These are phyloP conservation scores for Teratosphaeriaceae sp. DNA, from an alignment of 2,329 filamentous ascomycete species.

Conservation along the genomic window DNA sequence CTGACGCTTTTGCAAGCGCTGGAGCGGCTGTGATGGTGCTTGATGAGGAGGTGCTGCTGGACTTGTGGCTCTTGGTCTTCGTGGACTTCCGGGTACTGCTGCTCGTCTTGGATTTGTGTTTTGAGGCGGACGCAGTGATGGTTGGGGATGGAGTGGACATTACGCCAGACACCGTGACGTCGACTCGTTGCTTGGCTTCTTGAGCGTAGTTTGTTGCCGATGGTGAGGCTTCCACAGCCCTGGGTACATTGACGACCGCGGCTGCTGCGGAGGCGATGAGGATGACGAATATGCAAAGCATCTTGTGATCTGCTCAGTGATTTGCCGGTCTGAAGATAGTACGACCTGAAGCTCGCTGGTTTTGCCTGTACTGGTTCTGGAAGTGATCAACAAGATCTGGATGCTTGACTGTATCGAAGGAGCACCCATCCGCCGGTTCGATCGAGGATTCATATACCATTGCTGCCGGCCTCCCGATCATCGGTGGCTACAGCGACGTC, in stretches of 20 bases:
- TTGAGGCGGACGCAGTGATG: background rate
- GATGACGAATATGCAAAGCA: background rate
- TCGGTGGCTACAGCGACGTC: background rate
- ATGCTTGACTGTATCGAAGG: background rate
- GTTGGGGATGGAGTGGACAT: background rate
- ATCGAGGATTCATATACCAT: background rate
- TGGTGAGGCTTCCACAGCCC: background rate
- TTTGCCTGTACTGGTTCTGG: background rate
- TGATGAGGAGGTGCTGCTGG: background rate
- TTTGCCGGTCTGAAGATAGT: background rate
- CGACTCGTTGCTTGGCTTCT: background rate
- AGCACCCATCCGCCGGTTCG: background rate
- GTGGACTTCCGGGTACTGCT: background rate
- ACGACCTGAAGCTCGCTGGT: too few species aligned
- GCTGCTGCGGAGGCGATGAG: background rate
- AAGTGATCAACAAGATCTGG: background rate
- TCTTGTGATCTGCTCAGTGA: background rate
- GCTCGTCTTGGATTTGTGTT: background rate
- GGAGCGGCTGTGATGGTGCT: background rate
- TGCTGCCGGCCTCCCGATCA: background rate
- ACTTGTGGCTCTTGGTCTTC: background rate
- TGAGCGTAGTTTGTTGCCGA: background rate
- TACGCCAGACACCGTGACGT: background rate
- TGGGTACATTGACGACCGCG: background rate
- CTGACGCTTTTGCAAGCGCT: background rate